Base-by-base conservation (phyloP, 1,284 basidiomycete genomes). In the Schizophyllum amplum region DNA sequence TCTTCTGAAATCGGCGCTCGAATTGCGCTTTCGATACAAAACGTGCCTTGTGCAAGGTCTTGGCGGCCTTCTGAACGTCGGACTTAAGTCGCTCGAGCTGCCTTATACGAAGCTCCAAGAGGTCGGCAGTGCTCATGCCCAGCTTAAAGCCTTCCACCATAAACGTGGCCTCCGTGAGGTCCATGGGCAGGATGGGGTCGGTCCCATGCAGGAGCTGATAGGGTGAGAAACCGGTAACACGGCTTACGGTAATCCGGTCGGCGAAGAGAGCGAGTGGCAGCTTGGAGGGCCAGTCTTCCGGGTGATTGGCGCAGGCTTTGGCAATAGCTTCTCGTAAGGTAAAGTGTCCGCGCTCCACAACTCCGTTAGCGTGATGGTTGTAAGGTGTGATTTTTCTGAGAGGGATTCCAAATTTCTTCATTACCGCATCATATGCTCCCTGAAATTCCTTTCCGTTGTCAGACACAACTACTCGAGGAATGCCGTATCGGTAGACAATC, bases 401-500 rank as follows among this genome's bases (percentile, higher is more conserved):
- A 1, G 56, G 56, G 13, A 54, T 48, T 1, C 23, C 21, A 46
- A 54, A 54, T 13, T 33, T 26, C 20, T 51, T 54, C 52, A 57
- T 54, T 1, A 57, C n/a, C 2, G 11, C 53, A 5, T 55, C 50
- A 57, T 69, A 69, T 2, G 66, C 67, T 20, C 50, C 58, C 42
- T 59, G 53, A 2, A 65, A 58, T 57, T 68, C 63, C 9, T 59
- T 20, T 13, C 71, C 67, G 61, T 72, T 73, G 52, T 74, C 71
- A 0, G 69, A 73, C 0, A 70, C 66, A 5, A 74, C 70, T 47
- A 65, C 58, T 15, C 49, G n/a, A 0, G 70, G 22, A 1, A 60
- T 54, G 5, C 72, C 72, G 65, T 71, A 73, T 23, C 67, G 50
- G 52, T 69, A 73, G n/a, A 69, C 63, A 21, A 74, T 66, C 25